phyloP scores from a whole-genome alignment of 2,329 filamentous ascomycete species.

The Fusarium sp. region DNA sequence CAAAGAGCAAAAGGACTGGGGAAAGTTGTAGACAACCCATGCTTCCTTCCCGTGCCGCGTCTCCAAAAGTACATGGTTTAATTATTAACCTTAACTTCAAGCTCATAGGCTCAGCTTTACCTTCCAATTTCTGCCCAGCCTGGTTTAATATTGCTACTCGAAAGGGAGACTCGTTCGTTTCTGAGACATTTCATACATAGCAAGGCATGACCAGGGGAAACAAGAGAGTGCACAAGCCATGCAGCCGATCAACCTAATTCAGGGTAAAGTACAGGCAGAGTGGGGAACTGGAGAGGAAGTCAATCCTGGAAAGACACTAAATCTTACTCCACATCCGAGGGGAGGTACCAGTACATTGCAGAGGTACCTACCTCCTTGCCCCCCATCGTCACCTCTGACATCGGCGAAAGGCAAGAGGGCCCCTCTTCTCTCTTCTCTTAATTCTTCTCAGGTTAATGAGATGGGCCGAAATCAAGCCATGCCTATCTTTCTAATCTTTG shows the following conservation, averaged over 20 bases:
- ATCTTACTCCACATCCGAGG: constrained; percentile 25
- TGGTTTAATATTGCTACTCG: constrained; percentile 6
- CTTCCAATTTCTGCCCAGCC: constrained; percentile 11
- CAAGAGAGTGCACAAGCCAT: constrained; percentile 29
- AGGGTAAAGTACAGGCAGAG: constrained; percentile 14
- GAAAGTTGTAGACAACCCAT: background rate
- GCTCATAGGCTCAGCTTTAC: background rate
- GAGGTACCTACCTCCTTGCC: constrained; percentile 19
- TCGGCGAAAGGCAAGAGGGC: constrained; percentile 5
- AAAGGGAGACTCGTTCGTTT: constrained; percentile 14
- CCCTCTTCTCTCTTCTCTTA: constrained; percentile 12
- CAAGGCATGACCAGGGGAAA: constrained; percentile 4
- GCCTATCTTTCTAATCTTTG: constrained; percentile 2
- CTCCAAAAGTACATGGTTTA: constrained; percentile 2
- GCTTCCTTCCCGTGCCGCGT: constrained; percentile 16
- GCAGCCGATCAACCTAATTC: constrained; percentile 42
- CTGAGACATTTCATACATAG: constrained; percentile 22
- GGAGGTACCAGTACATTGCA: constrained; percentile 35
- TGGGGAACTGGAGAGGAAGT: constrained; percentile 38
- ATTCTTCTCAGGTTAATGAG: background rate
- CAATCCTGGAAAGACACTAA: constrained; percentile 17
- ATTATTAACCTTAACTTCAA: background rate
- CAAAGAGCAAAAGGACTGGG: constrained; percentile 10
- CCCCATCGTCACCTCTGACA: constrained; percentile 7
- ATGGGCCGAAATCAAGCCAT: constrained; percentile 5